Evolutionary conservation across 805 yeast species (phyloP).

Genomic region (Scheffersomyces spartinae): DNA sequence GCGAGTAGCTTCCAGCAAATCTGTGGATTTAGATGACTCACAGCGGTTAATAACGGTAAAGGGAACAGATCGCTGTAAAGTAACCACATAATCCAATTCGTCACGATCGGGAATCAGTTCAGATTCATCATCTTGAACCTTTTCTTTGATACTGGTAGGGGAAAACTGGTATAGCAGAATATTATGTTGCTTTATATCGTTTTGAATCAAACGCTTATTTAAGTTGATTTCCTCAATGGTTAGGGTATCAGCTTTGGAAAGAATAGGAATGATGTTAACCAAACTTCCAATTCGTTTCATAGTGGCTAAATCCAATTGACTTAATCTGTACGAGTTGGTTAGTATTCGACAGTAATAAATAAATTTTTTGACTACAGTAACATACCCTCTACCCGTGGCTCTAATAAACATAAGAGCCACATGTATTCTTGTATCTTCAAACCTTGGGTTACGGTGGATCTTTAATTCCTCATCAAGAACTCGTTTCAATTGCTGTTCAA

Average conservation of each 20-base stretch:
- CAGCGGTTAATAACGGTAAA: conserved; percentile 9
- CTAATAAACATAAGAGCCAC: conserved; percentile 75
- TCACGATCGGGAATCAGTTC: background rate
- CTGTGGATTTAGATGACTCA: no score
- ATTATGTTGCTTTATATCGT: conserved; percentile 38
- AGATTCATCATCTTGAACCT: conserved; percentile 3
- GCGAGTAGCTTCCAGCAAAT: no score
- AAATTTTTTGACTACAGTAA: background rate
- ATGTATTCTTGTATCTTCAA: conserved; percentile 63
- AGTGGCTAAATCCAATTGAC: conserved; percentile 58
- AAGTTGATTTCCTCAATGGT: conserved; percentile 41
- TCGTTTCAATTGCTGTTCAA: conserved; percentile 69
- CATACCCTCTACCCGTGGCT: conserved; percentile 45
- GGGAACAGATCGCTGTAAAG: conserved; percentile 10
- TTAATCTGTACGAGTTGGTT: conserved; percentile 19
- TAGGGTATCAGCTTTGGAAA: conserved; percentile 71
- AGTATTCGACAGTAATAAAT: conserved; percentile 2
- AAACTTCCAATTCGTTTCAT: conserved; percentile 61
- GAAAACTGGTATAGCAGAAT: conserved; percentile 30
- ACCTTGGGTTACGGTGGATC: conserved; percentile 27
- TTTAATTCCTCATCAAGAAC: conserved; percentile 77
- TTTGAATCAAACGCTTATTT: conserved; percentile 43
- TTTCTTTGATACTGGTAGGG: no score
- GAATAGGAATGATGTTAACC: conserved; percentile 73
- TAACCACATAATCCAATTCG: conserved; percentile 1